Conservation (phyloP, 2,329 filamentous ascomycete genomes). For the Alternaria alternata region DNA sequence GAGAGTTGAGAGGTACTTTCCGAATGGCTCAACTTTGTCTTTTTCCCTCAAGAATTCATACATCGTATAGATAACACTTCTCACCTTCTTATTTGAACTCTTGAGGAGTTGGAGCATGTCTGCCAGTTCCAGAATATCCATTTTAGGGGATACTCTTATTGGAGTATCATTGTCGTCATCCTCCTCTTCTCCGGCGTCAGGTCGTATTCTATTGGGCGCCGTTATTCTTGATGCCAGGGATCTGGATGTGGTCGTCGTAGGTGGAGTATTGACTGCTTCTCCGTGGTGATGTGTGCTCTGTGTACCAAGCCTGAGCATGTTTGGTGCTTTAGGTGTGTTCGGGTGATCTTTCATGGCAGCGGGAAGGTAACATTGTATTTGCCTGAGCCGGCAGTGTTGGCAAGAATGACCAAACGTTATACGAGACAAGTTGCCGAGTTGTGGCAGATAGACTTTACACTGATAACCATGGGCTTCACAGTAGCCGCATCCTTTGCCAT, state of each 20-base stretch:
- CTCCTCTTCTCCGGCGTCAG: neutral
- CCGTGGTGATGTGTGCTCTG: neutral
- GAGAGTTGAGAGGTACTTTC: neutral
- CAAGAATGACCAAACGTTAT: slow-evolving; percentile 12
- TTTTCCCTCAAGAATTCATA: neutral
- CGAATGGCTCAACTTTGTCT: neutral
- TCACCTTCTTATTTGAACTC: neutral
- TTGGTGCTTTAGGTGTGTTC: neutral
- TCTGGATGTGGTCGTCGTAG: neutral
- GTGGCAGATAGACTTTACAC: slow-evolving; percentile 15
- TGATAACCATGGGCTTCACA: slow-evolving; percentile 9
- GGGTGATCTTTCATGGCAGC: neutral
- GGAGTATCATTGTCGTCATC: neutral
- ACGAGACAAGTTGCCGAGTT: neutral
- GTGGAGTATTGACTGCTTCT: neutral
- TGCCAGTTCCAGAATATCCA: neutral
- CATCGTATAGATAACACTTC: neutral
- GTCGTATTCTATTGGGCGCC: neutral
- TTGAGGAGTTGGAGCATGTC: neutral
- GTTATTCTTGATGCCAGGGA: neutral
- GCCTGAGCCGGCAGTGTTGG: slow-evolving; percentile 15
- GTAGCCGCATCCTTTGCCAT: slow-evolving; percentile 7
- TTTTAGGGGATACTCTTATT: too few relatives aligned
- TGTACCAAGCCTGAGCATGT: neutral
- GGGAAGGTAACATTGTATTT: slow-evolving; percentile 5